Percentiles rank a stretch among this genome's conserved stretches.
These are phyloP conservation scores for Argentina anserina DNA, from an alignment of 306 rosid species.

Conservation along the genomic window DNA sequence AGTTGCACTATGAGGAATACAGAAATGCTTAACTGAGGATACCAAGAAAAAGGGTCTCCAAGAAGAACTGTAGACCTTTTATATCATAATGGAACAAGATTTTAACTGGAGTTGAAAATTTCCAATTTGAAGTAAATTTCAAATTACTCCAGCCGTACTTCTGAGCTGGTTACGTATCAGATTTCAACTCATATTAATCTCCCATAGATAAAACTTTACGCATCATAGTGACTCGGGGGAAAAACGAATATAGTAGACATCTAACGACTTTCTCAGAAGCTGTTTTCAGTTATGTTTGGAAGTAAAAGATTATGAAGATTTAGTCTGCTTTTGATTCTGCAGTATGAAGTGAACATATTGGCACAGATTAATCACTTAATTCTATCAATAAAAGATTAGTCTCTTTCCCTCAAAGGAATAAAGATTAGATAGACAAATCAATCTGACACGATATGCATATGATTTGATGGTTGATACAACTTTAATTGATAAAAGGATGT, in stretches of 20 bases:
- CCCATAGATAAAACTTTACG: neutral
- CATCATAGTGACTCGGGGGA: neutral
- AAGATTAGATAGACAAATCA: neutral
- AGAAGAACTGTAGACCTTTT: conserved; percentile 7
- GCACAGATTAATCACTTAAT: neutral
- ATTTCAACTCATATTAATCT: conserved; percentile 1
- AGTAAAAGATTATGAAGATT: neutral
- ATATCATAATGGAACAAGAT: neutral
- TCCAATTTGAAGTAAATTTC: neutral
- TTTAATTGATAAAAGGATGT: neutral
- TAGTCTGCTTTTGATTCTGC: neutral
- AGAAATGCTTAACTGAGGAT: neutral
- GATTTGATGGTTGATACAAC: neutral
- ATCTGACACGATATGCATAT: neutral
- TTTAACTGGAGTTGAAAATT: neutral
- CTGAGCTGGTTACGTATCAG: conserved; percentile 6
- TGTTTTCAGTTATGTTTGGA: neutral
- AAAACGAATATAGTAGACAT: neutral
- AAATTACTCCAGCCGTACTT: neutral
- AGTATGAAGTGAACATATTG: neutral
- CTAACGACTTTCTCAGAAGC: conserved; percentile 5
- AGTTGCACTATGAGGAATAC: neutral
- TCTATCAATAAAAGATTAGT: neutral
- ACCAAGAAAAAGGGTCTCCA: neutral
- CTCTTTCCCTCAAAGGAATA: neutral